Base-by-base conservation (phyloP, 148 eudicot genomes). In the Rhododendron molle region DNA sequence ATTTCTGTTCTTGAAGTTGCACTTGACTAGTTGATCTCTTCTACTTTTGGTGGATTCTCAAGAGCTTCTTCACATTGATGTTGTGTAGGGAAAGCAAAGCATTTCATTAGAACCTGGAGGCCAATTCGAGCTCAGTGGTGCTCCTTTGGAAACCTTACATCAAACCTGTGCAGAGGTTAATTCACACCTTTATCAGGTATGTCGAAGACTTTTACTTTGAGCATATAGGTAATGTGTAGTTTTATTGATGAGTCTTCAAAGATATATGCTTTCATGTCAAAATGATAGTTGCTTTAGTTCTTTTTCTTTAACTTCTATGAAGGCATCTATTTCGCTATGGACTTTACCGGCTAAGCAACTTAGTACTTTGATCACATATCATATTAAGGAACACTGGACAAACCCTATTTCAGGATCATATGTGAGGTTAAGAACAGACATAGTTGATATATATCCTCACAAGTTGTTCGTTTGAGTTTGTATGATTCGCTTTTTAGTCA, bases 121-220 rank as follows among this genome's bases (percentile, higher is more conserved):
- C 84, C 99, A 97, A 85, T 97, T 97, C 86, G 99, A 97, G 90
- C 98, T 97, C 73, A 97, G 99, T 86, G 99, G 99, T 85, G 99
- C 98, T 81, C 98, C 99, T 69, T 94, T 97, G 86, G 98, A 97
- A 89, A 95, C 99, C 72, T 90, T 97, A 74, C 99, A 97, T 93
- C 99, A 97, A 91, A 97, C 98, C 49, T 97, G 98, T 88, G 99
- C 98, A 11, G 99, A 95, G 89, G 97, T 95, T 74, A 95, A 97
- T 90, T 97, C 99, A 32, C 99, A 97, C 85, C 98, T 97, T 85
- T 97, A 97, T 89, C 99, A 97, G 98, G 99, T 97, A 84, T 74
- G 89, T 90, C 56, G 43, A 28, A 58, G 23, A 56, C 28, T 11
- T 83, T 67, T 21, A 50, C 21, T 79, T 71, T 20, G 13, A 73